Percentiles rank a stretch among this genome's conserved stretches.
Conservation (phyloP, 2,329 filamentous ascomycete species). For the Emergomyces orientalis region DNA sequence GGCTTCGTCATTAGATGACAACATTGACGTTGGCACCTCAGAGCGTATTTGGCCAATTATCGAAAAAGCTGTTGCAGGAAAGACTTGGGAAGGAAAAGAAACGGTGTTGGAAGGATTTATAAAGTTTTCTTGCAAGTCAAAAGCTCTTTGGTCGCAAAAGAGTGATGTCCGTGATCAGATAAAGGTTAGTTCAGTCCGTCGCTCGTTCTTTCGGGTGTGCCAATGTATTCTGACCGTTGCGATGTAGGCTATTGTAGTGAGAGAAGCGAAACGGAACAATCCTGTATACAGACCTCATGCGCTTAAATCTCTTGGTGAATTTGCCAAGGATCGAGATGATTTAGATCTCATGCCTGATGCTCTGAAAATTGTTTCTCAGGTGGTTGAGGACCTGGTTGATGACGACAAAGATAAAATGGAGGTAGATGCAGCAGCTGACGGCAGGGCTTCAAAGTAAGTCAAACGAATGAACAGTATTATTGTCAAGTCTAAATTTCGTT, state of each 20-base stretch:
- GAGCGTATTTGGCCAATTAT: slow-evolving; percentile 69
- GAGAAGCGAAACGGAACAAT: slow-evolving; percentile 90
- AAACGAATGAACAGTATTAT: neutral
- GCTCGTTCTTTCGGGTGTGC: slow-evolving; percentile 5
- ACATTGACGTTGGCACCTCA: slow-evolving; percentile 50
- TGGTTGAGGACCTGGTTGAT: slow-evolving; percentile 50
- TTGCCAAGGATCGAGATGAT: slow-evolving; percentile 59
- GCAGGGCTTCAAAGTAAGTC: slow-evolving; percentile 30
- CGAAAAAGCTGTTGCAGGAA: slow-evolving; percentile 71
- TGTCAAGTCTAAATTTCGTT: neutral
- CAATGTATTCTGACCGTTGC: slow-evolving; percentile 15
- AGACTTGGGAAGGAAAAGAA: slow-evolving; percentile 91
- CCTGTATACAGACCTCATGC: slow-evolving; percentile 70
- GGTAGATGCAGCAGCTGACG: slow-evolving; percentile 46
- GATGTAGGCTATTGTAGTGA: slow-evolving; percentile 53
- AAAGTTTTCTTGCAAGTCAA: slow-evolving; percentile 60
- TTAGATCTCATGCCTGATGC: slow-evolving; percentile 62
- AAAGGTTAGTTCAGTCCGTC: slow-evolving; percentile 45
- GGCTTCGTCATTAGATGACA: slow-evolving; percentile 52
- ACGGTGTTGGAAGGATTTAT: slow-evolving; percentile 71
- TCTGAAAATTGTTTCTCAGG: slow-evolving; percentile 51
- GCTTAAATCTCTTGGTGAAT: slow-evolving; percentile 61
- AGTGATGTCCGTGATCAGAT: slow-evolving; percentile 54
- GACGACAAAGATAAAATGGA: slow-evolving; percentile 57
- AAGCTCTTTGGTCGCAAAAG: slow-evolving; percentile 49